These are phyloP conservation scores for Vitrella brassicaformis DNA, from an alignment of 73 alveolate species.

Conservation along the genomic window DNA sequence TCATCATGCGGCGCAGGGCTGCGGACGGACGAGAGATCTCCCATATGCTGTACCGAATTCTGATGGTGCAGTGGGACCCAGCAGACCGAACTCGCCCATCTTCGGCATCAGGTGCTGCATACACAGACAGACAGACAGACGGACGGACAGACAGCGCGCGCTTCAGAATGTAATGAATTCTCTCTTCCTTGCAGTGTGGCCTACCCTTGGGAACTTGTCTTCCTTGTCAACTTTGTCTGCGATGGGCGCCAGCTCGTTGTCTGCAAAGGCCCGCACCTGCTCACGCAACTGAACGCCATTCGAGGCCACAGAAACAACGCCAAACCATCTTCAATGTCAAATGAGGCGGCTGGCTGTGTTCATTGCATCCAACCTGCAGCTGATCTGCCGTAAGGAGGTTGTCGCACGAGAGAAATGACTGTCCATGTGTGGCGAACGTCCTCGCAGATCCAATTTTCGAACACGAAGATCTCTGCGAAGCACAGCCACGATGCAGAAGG, in stretches of 20 bases:
- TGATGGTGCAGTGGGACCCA: slow-evolving; percentile 71
- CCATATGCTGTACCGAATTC: background rate
- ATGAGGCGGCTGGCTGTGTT: no score
- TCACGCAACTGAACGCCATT: background rate
- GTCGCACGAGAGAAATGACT: background rate
- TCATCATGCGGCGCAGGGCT: background rate
- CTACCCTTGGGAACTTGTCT: slow-evolving; percentile 46
- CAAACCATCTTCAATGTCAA: background rate
- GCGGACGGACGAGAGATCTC: background rate
- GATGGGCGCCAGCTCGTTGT: slow-evolving; percentile 54
- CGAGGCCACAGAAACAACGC: background rate
- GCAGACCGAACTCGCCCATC: slow-evolving; percentile 70
- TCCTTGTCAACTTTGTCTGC: slow-evolving; percentile 67
- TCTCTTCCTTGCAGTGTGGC: background rate
- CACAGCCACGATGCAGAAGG: no score
- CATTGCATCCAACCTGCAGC: no score
- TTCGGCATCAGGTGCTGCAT: slow-evolving; percentile 54
- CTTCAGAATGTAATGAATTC: no score
- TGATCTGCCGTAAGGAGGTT: background rate
- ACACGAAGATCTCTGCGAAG: no score
- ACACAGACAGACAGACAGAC: background rate
- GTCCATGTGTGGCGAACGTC: background rate
- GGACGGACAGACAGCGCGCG: background rate
- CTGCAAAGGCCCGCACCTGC: background rate
- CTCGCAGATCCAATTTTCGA: background rate